Conservation (phyloP, 306 rosid genomes). For the Dicorynia guianensis region DNA sequence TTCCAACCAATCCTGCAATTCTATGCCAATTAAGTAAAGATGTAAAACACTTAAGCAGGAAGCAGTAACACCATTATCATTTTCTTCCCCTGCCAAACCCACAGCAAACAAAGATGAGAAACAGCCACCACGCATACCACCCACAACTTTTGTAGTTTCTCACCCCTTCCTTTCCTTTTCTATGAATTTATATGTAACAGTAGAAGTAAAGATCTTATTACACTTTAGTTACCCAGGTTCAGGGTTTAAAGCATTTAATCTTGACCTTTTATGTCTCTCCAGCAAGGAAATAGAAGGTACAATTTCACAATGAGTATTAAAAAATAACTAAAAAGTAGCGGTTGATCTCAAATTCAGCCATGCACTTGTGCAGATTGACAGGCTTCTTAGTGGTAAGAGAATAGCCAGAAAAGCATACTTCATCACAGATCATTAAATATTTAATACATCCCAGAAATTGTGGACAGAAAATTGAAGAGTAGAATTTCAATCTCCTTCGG, state of each 20-base stretch:
- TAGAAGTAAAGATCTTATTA: not conserved
- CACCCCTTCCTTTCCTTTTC: not conserved
- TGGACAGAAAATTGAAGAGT: conserved; percentile 22
- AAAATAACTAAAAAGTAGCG: not conserved
- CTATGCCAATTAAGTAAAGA: conserved; percentile 39
- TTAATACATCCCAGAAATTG: conserved; percentile 8
- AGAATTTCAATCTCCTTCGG: not conserved
- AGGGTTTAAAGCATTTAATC: not conserved
- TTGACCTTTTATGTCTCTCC: not conserved
- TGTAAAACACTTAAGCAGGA: conserved; percentile 26
- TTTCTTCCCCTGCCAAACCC: conserved; percentile 19
- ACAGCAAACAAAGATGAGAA: not conserved
- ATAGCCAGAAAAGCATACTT: conserved; percentile 8
- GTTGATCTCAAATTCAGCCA: conserved; percentile 16
- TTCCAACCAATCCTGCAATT: conserved; percentile 94
- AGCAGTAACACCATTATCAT: not conserved
- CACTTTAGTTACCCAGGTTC: not conserved
- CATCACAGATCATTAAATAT: conserved; percentile 11
- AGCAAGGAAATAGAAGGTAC: not conserved
- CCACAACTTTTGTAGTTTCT: not conserved
- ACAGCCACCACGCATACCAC: not conserved
- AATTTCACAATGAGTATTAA: conserved; percentile 14
- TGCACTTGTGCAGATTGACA: not conserved
- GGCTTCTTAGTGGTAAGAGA: conserved; percentile 4
- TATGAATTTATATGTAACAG: conserved; percentile 12